Evolutionary conservation across 2,329 filamentous ascomycete genomes (phyloP), one percentile per base, ranked within the genome.

Genomic region (Aspergillus neotritici): DNA sequence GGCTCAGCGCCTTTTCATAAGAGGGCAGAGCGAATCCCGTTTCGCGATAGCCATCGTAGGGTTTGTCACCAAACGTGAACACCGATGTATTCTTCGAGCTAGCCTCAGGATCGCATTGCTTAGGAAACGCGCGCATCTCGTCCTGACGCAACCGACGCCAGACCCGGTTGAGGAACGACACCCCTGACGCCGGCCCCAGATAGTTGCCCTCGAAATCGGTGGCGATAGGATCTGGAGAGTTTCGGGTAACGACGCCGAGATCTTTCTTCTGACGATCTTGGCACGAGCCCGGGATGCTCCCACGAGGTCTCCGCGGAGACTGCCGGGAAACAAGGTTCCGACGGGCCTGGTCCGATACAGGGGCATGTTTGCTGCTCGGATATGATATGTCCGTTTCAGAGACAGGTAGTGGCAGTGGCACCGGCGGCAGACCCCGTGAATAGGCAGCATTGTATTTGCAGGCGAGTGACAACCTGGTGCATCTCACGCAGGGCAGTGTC

Each of bases 141-240:
- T 81, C 39, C 73, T 82, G 35, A 71, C 82, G 49, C 55, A 87
- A 43, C 72, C 83, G 66, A 72, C 84, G 61, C 82, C 85, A 71
- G 74, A 83, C 69, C 72, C 83, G 80, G 62, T 85, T 51, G 69
- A 87, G 63, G 66, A 83, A 72, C 52, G 77, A 67, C 54, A 75
- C 58, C 34, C 72, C 56, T 56, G 77, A 70, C 4, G 76, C 73
- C 11, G 73, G 71, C 8, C 77, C 77, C n/a, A 77, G 66, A 48
- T 77, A 76, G 40, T 80, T 75, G 2, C 74, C 76, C 49, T 76
- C 71, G 9, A 77, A 70, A 46, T 77, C 74, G 1, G 74, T 70
- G 14, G 68, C 66, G 4, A 64, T 68, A 4, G 68, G 66, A 37
- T 70, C 74, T 1, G 70, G 74, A 1, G 73, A 78, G 34, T 58